Evolutionary conservation across 305 asterid species (phyloP), one percentile per base, ranked within the genome.

Genomic region (Fraxinus velutina): DNA sequence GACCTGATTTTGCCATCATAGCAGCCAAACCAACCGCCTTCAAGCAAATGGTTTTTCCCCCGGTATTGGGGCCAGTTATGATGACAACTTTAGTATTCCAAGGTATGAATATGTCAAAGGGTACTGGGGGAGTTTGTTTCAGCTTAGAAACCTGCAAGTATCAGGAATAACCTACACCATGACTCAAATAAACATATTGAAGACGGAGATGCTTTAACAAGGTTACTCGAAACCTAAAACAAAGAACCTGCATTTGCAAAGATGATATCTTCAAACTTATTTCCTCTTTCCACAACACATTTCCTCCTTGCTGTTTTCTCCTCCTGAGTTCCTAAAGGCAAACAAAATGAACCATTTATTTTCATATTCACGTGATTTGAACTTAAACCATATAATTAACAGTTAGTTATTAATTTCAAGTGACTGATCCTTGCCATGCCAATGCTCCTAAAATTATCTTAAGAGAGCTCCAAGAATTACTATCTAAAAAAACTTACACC

Each of bases 1-100:
- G 70, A 95, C 99, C 99, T 84, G 99, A 96, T 87, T 94, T 96
- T 83, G 99, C 99, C 99, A 96, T 96, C 98, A 96, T 89, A 79
- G 93, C 96, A 87, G 99, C 99, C 92, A 96, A 89, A 79, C 96
- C 99, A 85, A 94, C 85, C 76, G 98, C 94, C 91, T 96, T 96
- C 92, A 96, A 90, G 85, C 93, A 90, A 86, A 96, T 93, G 87
- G 99, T 96, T 90, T 96, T 96, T 82, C 99, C 99, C 75, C 99
- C 99, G 68, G 99, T 96, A 85, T 96, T 96, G 34, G 99, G 99
- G 81, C 99, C 98, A 32, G 98, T 94, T 86, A 96, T 90, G 44
- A 94, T 92, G 72, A 94, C 81, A 78, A 94, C 99, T 83, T 91
- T 91, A 73, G 93, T 89, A 84, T 87, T 89, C 80, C 84, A 85